Evolutionary conservation across 2,329 filamentous ascomycete species (phyloP).

Genomic region (Sphaerulina vaccinii): DNA sequence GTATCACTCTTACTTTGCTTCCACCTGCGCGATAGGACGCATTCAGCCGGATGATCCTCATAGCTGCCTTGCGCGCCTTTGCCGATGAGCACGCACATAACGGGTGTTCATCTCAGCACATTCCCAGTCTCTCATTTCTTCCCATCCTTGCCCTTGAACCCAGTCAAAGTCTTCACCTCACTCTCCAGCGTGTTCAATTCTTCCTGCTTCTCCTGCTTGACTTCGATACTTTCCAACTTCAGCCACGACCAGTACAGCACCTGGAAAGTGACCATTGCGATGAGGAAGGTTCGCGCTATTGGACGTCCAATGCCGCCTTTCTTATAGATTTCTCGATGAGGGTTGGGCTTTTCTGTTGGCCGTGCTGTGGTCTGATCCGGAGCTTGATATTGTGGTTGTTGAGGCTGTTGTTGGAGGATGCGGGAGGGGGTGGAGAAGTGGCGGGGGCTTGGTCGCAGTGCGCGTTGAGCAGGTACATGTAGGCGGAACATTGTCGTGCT

Average conservation of each 20-base stretch:
- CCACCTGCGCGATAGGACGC: too few relatives aligned
- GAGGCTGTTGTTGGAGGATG: neutral
- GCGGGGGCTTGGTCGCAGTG: too few relatives aligned
- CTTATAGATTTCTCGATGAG: constrained; percentile 64
- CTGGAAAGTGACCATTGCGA: constrained; percentile 77
- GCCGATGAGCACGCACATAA: too few relatives aligned
- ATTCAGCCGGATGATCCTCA: too few relatives aligned
- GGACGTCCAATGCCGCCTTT: constrained; percentile 64
- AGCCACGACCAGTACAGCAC: constrained; percentile 72
- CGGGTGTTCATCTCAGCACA: too few relatives aligned
- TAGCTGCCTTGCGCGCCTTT: neutral
- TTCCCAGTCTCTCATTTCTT: neutral
- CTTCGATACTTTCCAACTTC: constrained; percentile 71
- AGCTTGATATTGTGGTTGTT: constrained; percentile 25
- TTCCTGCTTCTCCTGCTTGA: constrained; percentile 56
- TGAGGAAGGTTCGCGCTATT: constrained; percentile 69
- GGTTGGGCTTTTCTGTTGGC: constrained; percentile 23
- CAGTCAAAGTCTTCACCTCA: constrained; percentile 28
- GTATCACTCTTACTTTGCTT: too few relatives aligned
- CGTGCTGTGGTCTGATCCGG: constrained; percentile 17
- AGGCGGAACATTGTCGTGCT: too few relatives aligned
- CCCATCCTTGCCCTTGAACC: constrained; percentile 9
- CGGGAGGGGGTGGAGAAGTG: neutral
- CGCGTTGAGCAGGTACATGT: too few relatives aligned
- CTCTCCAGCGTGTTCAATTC: constrained; percentile 29